Evolutionary conservation across 441 rosid genomes (phyloP).

Genomic region (Corymbia citriodora): DNA sequence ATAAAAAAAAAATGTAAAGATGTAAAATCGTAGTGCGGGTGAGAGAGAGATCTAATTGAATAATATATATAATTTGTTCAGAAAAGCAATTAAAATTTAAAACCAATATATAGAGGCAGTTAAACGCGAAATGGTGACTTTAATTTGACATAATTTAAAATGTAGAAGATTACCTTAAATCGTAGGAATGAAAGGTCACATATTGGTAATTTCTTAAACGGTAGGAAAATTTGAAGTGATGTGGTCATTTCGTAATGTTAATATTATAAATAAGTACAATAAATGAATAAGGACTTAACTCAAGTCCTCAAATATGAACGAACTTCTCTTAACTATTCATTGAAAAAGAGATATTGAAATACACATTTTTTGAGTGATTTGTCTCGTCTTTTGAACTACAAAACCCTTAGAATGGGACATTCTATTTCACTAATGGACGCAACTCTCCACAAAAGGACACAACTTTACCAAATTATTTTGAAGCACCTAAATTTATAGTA

Average conservation of each 20-base stretch:
- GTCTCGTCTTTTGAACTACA: not conserved
- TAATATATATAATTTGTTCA: rapidly evolving
- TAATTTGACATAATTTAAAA: not conserved
- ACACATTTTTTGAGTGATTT: not conserved
- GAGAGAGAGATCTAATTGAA: too few species aligned
- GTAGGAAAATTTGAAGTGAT: not conserved
- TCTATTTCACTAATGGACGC: not conserved
- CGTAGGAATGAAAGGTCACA: not conserved
- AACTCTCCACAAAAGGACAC: not conserved
- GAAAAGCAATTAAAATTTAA: not conserved
- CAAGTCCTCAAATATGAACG: not conserved
- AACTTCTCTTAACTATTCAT: not conserved
- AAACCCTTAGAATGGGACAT: not conserved
- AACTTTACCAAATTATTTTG: not conserved
- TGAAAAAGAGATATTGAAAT: rapidly evolving
- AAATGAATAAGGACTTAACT: not conserved
- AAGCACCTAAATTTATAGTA: too few species aligned
- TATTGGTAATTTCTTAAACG: not conserved
- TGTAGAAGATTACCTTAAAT: not conserved
- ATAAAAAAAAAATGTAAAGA: too few species aligned
- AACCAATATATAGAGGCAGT: not conserved
- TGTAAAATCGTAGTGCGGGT: too few species aligned
- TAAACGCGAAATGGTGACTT: not conserved
- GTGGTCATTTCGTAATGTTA: not conserved
- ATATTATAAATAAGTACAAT: not conserved